Conservation (phyloP, 2,329 filamentous ascomycete genomes). For the Penicillium sp. region DNA sequence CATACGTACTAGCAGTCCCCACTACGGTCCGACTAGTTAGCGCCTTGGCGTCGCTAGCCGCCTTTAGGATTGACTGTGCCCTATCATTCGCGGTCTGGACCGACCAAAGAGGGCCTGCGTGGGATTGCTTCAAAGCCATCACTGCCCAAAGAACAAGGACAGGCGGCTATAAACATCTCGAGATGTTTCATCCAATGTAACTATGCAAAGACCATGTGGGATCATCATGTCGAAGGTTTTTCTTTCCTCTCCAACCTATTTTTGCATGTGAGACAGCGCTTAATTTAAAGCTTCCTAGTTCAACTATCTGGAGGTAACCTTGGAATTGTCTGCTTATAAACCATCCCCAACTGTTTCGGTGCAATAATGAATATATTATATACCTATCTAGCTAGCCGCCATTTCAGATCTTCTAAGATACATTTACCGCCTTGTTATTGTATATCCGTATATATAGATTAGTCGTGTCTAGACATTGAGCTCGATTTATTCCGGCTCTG, state of each 20-base stretch:
- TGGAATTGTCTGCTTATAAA: not conserved
- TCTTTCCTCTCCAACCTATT: not conserved
- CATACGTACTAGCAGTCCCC: not conserved
- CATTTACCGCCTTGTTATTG: not conserved
- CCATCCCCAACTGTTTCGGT: not conserved
- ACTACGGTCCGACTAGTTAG: conserved; percentile 2
- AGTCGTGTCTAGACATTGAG: not conserved
- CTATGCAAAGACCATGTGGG: not conserved
- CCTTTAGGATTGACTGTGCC: not conserved
- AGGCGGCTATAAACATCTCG: not conserved
- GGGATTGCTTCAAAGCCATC: not conserved
- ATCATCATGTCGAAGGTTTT: no score
- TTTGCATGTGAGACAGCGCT: no score
- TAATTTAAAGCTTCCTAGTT: no score
- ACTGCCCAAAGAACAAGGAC: not conserved
- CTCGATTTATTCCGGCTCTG: not conserved
- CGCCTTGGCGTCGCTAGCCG: not conserved
- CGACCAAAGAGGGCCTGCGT: not conserved
- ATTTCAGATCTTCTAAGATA: not conserved
- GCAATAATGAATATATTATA: not conserved
- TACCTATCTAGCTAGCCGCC: not conserved
- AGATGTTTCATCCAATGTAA: not conserved
- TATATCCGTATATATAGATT: not conserved
- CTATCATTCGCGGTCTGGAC: conserved; percentile 8
- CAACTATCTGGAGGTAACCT: no score